A percentile compares a stretch with the other conserved stretches of the same genome.
These are phyloP conservation scores for Syzygium malaccense DNA, from an alignment of 441 rosid species.

Conservation along the genomic window DNA sequence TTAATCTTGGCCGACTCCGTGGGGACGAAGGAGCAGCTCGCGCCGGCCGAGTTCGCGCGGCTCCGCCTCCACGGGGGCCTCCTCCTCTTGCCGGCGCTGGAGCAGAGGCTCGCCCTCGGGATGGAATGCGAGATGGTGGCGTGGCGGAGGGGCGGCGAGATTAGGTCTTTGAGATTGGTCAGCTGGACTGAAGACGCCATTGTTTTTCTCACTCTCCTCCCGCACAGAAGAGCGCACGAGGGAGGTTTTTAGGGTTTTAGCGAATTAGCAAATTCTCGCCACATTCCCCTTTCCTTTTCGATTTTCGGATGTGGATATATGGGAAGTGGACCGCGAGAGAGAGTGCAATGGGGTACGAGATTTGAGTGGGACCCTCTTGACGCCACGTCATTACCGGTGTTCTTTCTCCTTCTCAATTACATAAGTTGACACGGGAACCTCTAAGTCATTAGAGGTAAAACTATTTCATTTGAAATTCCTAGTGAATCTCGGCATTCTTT, in stretches of 20 bases:
- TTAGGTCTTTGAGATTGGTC: conserved; percentile 38
- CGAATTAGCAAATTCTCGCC: background rate
- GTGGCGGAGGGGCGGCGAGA: conserved; percentile 10
- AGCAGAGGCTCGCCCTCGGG: background rate
- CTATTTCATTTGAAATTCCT: too few species aligned
- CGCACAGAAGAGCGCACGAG: background rate
- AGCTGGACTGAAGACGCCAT: conserved; percentile 55
- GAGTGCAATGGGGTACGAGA: background rate
- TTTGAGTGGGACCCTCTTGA: background rate
- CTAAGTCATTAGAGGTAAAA: too few species aligned
- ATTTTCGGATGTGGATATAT: too few species aligned
- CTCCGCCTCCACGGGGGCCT: conserved; percentile 16
- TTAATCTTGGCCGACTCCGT: conserved; percentile 86
- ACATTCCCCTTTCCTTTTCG: background rate
- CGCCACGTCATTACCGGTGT: background rate
- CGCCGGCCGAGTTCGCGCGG: conserved; percentile 15
- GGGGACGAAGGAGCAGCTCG: conserved; percentile 56
- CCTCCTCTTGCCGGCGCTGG: background rate
- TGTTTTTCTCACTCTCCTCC: background rate
- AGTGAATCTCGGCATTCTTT: too few species aligned
- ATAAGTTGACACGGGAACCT: background rate
- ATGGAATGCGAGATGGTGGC: conserved; percentile 6
- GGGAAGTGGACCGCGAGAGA: background rate
- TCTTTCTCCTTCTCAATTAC: background rate
- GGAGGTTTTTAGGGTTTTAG: conserved; percentile 51